Evolutionary conservation across 352 stramenopile genomes (phyloP), one percentile per base, ranked within the genome.

Genomic region (Albugo candida): DNA sequence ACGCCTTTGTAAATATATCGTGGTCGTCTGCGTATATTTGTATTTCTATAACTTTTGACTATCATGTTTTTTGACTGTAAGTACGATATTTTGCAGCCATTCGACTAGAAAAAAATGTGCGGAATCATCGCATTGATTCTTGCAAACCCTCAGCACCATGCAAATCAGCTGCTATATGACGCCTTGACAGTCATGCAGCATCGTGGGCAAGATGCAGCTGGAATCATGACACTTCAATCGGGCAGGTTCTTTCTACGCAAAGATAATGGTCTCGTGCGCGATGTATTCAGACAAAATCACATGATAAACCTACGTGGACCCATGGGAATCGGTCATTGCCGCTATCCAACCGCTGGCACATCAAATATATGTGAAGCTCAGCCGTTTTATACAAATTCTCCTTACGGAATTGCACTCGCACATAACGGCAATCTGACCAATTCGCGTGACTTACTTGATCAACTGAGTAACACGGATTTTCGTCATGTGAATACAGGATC

Each of bases 351-450:
- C 8, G 93, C 94, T 1, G 95, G 95, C 39, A 86, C 74, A 0
- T 87, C 75, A 45, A 79, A 72, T 18, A 89, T 74, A 66, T 84
- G 70, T 6, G 85, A 97, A 60, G 86, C 89, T 41, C 92, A 97
- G 69, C 96, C 96, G 13, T 95, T 99, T 55, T 99, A 99, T 77
- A 98, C 94, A 17, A 99, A 99, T 77, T 99, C 92, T 59, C 95
- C 95, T 12, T 97, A 97, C 65, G 96, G 94, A 20, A 88, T 99
- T 35, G 91, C 92, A 40, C 82, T 99, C 18, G 96, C 93, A 16
- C 78, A 92, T 63, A 99, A 99, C 67, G 96, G 96, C 45, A 99
- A 99, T 66, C 69, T 99, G 19, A 98, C 93, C 38, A 99, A 99
- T 73, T 96, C 93, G 41, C 79, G 92, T 48, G 85, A 97, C 53